Percentiles rank a stretch among this genome's conserved stretches.
Evolutionary conservation across 202 grass and related monocot species (phyloP).

Genomic region (Cymbopogon flexuosus): DNA sequence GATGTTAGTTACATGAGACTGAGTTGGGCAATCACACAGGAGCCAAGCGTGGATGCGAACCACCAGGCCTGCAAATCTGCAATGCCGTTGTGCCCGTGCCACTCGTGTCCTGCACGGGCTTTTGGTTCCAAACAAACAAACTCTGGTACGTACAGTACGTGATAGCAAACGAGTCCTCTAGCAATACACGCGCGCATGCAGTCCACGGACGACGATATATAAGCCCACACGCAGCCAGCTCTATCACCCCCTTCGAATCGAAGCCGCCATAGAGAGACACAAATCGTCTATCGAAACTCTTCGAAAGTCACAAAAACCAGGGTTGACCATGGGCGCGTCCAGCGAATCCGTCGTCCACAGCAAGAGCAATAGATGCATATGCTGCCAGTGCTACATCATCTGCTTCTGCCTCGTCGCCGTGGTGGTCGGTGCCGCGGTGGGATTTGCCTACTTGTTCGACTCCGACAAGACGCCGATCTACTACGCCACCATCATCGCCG

Average conservation of each 20-base stretch:
- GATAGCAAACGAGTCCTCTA: too few species aligned
- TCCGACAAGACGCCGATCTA: background rate
- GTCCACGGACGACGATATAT: background rate
- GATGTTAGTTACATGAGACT: too few species aligned
- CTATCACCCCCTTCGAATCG: too few species aligned
- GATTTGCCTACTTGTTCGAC: background rate
- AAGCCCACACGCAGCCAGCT: background rate
- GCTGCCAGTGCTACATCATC: fast-evolving
- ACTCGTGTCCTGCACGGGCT: background rate
- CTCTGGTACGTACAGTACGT: too few species aligned
- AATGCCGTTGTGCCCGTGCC: background rate
- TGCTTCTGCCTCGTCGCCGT: background rate
- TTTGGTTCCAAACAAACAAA: too few species aligned
- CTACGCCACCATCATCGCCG: background rate
- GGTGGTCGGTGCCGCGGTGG: background rate
- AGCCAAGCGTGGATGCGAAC: too few species aligned
- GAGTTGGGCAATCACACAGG: too few species aligned
- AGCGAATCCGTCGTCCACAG: background rate
- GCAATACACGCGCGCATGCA: too few species aligned
- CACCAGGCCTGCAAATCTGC: too few species aligned
- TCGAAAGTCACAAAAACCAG: too few species aligned
- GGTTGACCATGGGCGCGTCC: background rate
- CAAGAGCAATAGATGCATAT: background rate
- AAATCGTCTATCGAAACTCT: too few species aligned
- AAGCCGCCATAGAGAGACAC: too few species aligned